These are phyloP conservation scores for Trichophaea hybrida DNA, from an alignment of 2,329 filamentous ascomycete species.

Conservation along the genomic window DNA sequence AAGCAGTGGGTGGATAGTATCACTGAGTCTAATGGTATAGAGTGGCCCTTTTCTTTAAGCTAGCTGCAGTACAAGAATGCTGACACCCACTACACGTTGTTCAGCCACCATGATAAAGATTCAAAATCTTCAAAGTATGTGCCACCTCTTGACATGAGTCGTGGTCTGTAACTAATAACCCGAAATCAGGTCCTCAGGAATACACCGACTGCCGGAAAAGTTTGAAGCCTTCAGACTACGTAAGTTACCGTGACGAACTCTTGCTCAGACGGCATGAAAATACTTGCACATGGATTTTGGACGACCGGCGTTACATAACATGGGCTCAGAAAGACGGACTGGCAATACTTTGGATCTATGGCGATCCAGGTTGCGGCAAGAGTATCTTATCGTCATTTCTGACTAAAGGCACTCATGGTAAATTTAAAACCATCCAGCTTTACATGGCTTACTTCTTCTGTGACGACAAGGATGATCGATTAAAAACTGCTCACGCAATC, in stretches of 20 bases:
- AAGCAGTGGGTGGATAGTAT: neutral
- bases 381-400: constrained; percentile 4
- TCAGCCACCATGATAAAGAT: neutral
- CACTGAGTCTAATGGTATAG: neutral
- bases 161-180: neutral
- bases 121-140: too few relatives aligned
- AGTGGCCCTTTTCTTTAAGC: neutral
- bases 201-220: neutral
- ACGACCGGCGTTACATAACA: neutral
- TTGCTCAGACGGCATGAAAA: too few relatives aligned
- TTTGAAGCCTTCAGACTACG: neutral
- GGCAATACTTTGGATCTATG: constrained; percentile 8
- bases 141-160: neutral
- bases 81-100: neutral
- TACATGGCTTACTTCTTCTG: constrained; percentile 13
- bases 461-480: constrained; percentile 7
- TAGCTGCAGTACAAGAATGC: neutral
- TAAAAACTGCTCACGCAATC: constrained; percentile 7
- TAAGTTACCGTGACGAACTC: neutral
- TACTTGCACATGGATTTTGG: constrained; percentile 5
- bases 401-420: too few relatives aligned
- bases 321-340: neutral
- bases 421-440: too few relatives aligned
- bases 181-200: neutral
- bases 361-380: constrained; percentile 9